Base-by-base conservation (phyloP, 176 grass and related monocot species). In the Raddia distichophylla region DNA sequence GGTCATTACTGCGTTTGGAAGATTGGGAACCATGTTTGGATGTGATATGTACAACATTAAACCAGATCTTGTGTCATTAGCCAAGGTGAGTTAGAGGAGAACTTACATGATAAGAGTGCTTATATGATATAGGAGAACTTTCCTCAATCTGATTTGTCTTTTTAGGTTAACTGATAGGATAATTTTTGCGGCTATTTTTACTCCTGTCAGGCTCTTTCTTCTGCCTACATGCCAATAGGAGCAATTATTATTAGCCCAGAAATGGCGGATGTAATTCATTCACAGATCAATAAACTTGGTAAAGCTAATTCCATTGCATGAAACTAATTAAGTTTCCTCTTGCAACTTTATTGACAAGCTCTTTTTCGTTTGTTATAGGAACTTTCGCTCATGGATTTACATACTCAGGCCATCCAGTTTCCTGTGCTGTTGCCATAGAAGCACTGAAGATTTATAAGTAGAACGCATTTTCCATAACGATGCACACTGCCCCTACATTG, bases 321-420 rank as follows among this genome's bases (percentile, higher is more conserved):
- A 64, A 27, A 75, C 34, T 73, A 9, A 2, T 57, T 50, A 27
- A 27, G 27, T 90, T 27, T 77, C 45, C 1, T 87, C 44, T 70
- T 70, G 74, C 17, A 82, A 54, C 7, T 59, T 14, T 16, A 84
- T 75, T 85, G 17, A 66, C 6, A 17, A 60, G 8, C 18, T 27
- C 33, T 50, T 80, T 71, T 73, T 19, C 46, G 4, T 65, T 79
- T 68, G 8, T 64, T 47, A 40, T 59, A 98, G 92, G 96, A 80
- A 93, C 96, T 67, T 99, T 99, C 85, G 59, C 93, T 82, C 96
- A 98, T 71, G 96, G 96, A 42, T 98, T 98, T 83, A 98, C 96
- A 51, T 95, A 95, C 67, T 99, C 96, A 1, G 96, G 96, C 4
- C 96, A 95, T 86, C 96, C 93, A 46, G 93, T 95, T 34, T 82